These are phyloP conservation scores for Trypanosoma congolense DNA, from an alignment of 208 protist genomes.

Conservation along the genomic window DNA sequence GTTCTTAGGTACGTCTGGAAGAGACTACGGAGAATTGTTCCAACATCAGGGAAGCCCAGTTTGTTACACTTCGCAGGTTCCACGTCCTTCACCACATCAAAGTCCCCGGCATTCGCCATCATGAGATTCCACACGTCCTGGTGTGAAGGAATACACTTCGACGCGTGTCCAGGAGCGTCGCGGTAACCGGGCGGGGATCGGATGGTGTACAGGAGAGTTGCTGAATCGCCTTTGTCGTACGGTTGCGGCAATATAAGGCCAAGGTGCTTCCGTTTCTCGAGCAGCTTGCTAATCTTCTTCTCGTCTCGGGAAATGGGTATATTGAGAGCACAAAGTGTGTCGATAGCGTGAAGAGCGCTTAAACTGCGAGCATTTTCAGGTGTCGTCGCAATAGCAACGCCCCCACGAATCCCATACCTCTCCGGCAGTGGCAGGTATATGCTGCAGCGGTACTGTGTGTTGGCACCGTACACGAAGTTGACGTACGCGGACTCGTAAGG, in stretches of 20 bases:
- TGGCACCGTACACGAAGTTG: slow-evolving; percentile 27
- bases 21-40: slow-evolving; percentile 15
- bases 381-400: slow-evolving; percentile 43
- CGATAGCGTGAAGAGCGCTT: slow-evolving; percentile 50
- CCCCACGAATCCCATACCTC: slow-evolving; percentile 56
- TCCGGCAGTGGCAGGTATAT: slow-evolving; percentile 68
- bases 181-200: slow-evolving; percentile 61
- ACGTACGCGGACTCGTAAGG: slow-evolving; percentile 53
- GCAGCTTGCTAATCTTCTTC: slow-evolving; percentile 29
- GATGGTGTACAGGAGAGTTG: slow-evolving; percentile 13
- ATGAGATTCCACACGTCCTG: slow-evolving; percentile 55
- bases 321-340: slow-evolving; percentile 57
- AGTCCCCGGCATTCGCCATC: slow-evolving; percentile 40
- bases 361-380: slow-evolving; percentile 23
- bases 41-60: slow-evolving; percentile 11
- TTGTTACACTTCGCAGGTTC: slow-evolving; percentile 14
- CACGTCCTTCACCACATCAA: slow-evolving; percentile 40
- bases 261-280: slow-evolving; percentile 41
- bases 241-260: slow-evolving; percentile 37
- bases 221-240: slow-evolving; percentile 5
- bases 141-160: slow-evolving; percentile 25
- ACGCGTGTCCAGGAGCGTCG: slow-evolving; percentile 18
- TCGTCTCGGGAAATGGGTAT: slow-evolving; percentile 26
- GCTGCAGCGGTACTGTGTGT: slow-evolving; percentile 42
- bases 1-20: slow-evolving; percentile 26